Base-by-base conservation (phyloP, 805 yeast genomes). In the Suhomyces faveliae region DNA sequence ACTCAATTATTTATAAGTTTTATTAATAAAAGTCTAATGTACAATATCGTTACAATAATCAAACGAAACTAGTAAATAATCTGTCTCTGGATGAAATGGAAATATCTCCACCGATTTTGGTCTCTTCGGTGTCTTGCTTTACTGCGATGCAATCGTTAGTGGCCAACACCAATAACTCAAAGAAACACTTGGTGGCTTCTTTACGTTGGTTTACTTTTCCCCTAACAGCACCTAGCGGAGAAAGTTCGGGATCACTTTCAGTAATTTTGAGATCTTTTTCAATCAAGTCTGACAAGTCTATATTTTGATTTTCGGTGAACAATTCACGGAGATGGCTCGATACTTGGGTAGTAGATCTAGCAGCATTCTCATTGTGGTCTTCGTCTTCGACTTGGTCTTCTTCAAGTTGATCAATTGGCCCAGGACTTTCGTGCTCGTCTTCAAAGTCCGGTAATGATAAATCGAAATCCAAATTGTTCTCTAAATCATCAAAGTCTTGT, bases 151-250 rank as follows among this genome's bases (percentile, higher is more conserved):
- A 84, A 55, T 85, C 90, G 40, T 81, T 74, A 5, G 94, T 84
- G 1, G 95, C 95, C 48, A 90, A 72, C 3, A 89, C 92, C 55
- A 90, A 72, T 61, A 90, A 63, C 62, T 90, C 96, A 58, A 89
- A 90, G 66, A 90, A 90, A 46, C 87, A 75, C 57, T 81, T 77
- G 2, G 89, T 81, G 17, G 89, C 88, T 56, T 84, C 84, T 54
- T 74, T 70, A 58, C 77, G 76, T 49, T 71, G 71, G 51, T 71
- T 68, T 68, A 59, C 59, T 51, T 37, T 63, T 20, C 47, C 40
- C 29, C 52, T 51, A 9, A 48, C 49, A 15, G 49, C 30, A 5
- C 69, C 69, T 17, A 63, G 53, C 2, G 70, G 68, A 1, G 45
- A 23, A 17, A 39, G 40, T 2, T 49, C 57, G 4, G 30, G 35